phyloP scores from a whole-genome alignment of 2,329 filamentous ascomycete genomes.

The Aschersonia sp. region DNA sequence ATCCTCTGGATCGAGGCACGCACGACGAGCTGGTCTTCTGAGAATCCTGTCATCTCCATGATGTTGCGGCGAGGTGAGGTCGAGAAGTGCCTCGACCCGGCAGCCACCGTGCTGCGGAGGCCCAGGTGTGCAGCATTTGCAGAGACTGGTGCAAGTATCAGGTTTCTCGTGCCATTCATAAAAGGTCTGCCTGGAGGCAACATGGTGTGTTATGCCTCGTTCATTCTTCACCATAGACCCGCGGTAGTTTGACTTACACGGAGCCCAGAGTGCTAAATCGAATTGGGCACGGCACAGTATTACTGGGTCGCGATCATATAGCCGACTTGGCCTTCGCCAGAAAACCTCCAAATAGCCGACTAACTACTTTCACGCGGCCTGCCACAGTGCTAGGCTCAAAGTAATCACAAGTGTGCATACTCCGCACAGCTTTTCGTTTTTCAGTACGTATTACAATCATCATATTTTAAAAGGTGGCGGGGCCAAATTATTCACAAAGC shows the following conservation, averaged over 20 bases:
- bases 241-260: not conserved
- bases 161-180: too few relatives aligned
- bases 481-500: too few relatives aligned
- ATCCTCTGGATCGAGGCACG: slow-evolving; percentile 55
- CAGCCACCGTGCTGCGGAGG: not conserved
- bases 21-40: slow-evolving; percentile 57
- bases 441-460: too few relatives aligned
- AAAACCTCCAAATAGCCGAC: not conserved
- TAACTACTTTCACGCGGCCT: not conserved
- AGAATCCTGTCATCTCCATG: slow-evolving; percentile 63
- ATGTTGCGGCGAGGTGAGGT: slow-evolving; percentile 19
- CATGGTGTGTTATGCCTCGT: too few relatives aligned
- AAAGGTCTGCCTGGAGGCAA: too few relatives aligned
- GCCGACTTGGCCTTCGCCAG: not conserved
- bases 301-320: not conserved
- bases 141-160: too few relatives aligned
- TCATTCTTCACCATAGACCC: too few relatives aligned
- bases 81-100: not conserved
- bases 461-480: not conserved
- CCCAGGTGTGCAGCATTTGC: not conserved
- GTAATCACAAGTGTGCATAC: too few relatives aligned
- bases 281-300: too few relatives aligned
- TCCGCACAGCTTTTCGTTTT: too few relatives aligned
- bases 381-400: too few relatives aligned
- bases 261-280: not conserved